These are phyloP conservation scores for Lepidium sativum DNA, from an alignment of 345 rosid species.

Conservation along the genomic window DNA sequence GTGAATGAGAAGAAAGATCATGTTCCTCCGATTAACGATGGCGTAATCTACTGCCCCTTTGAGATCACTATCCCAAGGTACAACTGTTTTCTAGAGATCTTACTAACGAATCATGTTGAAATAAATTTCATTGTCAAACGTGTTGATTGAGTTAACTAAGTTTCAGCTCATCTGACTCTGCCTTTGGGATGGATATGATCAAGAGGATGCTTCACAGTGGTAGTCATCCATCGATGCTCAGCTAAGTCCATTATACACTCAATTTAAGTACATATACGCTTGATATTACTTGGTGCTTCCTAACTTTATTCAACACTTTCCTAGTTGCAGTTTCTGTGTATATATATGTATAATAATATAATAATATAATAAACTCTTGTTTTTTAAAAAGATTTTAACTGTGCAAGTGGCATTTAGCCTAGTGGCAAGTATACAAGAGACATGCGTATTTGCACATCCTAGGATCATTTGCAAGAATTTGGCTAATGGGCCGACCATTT, in stretches of 20 bases:
- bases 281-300: background rate
- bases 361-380: too few species aligned
- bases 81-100: slow-evolving; percentile 4
- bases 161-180: slow-evolving; percentile 88
- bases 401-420: too few species aligned
- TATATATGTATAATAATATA: background rate
- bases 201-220: slow-evolving; percentile 94
- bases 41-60: slow-evolving; percentile 66
- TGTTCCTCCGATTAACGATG: slow-evolving; percentile 77
- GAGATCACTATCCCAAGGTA: slow-evolving; percentile 86
- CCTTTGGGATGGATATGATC: slow-evolving; percentile 88
- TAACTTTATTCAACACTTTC: background rate
- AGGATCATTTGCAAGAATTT: too few species aligned
- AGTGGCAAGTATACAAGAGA: too few species aligned
- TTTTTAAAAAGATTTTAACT: too few species aligned
- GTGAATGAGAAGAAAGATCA: slow-evolving; percentile 96
- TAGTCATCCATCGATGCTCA: slow-evolving; percentile 90
- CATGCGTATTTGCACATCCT: too few species aligned
- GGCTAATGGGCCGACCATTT: too few species aligned
- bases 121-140: background rate
- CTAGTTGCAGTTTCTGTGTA: slow-evolving; percentile 1
- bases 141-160: slow-evolving; percentile 7
- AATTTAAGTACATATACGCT: slow-evolving; percentile 1
- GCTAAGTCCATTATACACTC: slow-evolving; percentile 31
- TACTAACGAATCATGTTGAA: background rate